These are phyloP conservation scores for Oropetium thomaeum DNA, from an alignment of 176 grass and related monocot genomes.

Conservation along the genomic window DNA sequence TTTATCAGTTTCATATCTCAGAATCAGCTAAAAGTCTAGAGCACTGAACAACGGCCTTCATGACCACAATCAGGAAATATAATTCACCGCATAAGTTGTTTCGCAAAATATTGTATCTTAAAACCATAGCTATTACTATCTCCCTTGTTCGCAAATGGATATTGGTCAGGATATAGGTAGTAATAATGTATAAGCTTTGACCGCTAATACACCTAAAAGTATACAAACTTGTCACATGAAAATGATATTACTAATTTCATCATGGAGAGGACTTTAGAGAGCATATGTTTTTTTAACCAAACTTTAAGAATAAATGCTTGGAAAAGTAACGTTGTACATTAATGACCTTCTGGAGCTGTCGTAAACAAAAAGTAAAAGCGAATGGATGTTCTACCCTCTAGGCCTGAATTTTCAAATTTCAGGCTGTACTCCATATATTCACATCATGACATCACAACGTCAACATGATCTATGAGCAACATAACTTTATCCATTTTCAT, in stretches of 20 bases:
- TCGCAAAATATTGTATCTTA: conserved; percentile 4
- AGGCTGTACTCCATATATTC: background rate
- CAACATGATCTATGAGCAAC: background rate
- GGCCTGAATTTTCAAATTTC: background rate
- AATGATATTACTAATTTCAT: background rate
- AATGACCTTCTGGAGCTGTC: background rate
- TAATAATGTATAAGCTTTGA: background rate
- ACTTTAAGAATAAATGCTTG: background rate
- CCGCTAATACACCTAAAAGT: background rate
- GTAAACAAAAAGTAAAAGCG: background rate
- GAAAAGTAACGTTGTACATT: background rate
- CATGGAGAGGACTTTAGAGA: background rate
- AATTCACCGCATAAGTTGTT: background rate
- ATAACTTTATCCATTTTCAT: conserved; percentile 24
- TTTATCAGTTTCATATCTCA: background rate
- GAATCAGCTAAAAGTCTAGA: background rate
- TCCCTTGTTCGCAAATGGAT: background rate
- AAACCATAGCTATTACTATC: background rate
- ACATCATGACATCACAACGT: background rate
- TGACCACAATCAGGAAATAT: background rate
- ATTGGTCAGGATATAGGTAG: background rate
- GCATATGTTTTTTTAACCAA: background rate
- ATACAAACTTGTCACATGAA: background rate
- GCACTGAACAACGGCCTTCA: background rate
- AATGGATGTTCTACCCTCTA: background rate